Evolutionary conservation across 768 basidiomycete species (phyloP).

Genomic region (Trametes sanguinea): DNA sequence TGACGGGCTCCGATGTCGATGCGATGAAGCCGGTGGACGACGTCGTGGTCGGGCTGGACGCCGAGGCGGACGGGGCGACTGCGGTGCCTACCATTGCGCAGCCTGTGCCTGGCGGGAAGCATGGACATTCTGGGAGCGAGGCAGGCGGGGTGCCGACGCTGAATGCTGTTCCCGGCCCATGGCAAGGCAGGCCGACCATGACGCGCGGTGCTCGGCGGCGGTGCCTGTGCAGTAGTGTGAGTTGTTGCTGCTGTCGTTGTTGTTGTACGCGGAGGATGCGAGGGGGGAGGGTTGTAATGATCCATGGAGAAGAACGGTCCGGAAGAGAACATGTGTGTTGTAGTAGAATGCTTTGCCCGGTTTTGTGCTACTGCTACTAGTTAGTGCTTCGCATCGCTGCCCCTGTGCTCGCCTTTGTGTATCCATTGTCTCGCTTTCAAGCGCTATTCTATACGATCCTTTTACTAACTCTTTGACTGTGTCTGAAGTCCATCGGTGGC

Average conservation of each 20-base stretch:
- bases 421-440: too few species aligned
- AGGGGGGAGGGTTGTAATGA: neutral
- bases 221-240: neutral
- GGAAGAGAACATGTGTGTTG: neutral
- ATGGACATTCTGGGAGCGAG: constrained; percentile 18
- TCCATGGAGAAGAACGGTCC: neutral
- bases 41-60: constrained; percentile 24
- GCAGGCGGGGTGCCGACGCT: constrained; percentile 25
- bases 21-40: constrained; percentile 82
- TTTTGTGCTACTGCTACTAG: neutral
- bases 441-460: neutral
- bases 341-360: neutral
- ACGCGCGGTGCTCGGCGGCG: neutral
- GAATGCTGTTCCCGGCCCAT: constrained; percentile 24
- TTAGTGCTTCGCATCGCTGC: neutral
- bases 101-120: constrained; percentile 24
- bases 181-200: constrained; percentile 19
- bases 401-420: neutral
- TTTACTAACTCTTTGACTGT: neutral
- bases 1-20: constrained; percentile 41
- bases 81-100: constrained; percentile 29
- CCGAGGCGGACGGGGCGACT: constrained; percentile 14
- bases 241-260: too few species aligned
- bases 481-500: too few species aligned
- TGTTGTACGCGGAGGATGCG: too few species aligned